Percentiles rank a stretch among this genome's conserved stretches.
Evolutionary conservation across 306 rosid genomes (phyloP).

Genomic region (Rubus idaeus): DNA sequence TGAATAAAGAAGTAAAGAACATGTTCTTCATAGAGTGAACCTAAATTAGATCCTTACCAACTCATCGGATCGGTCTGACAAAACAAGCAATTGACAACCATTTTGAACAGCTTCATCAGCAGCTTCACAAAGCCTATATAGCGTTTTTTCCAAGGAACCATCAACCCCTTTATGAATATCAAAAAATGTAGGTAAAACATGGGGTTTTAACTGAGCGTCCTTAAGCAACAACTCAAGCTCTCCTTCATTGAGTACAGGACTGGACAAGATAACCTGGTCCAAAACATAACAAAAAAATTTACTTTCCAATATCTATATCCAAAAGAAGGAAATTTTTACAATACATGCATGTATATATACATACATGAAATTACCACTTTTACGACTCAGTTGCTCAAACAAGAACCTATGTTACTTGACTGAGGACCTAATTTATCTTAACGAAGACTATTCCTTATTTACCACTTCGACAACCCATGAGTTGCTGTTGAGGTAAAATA

Average conservation of each 20-base stretch:
- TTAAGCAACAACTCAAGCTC: slow-evolving; percentile 84
- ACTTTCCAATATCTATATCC: slow-evolving; percentile 15
- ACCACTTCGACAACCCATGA: too few species aligned
- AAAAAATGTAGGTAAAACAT: slow-evolving; percentile 77
- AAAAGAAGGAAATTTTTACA: neutral
- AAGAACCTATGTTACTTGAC: too few species aligned
- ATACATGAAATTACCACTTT: too few species aligned
- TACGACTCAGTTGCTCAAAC: too few species aligned
- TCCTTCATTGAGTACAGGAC: slow-evolving; percentile 92
- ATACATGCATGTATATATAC: neutral
- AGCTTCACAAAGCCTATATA: slow-evolving; percentile 85
- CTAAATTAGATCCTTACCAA: slow-evolving; percentile 53
- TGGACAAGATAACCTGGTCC: slow-evolving; percentile 80
- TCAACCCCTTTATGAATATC: slow-evolving; percentile 90
- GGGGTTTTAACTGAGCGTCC: slow-evolving; percentile 70
- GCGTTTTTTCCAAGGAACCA: slow-evolving; percentile 81
- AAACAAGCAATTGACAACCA: slow-evolving; percentile 89
- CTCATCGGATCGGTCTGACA: slow-evolving; percentile 87
- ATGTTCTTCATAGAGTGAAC: slow-evolving; percentile 6
- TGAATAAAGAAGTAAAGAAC: neutral
- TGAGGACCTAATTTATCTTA: too few species aligned
- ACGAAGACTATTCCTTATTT: too few species aligned
- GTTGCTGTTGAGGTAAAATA: too few species aligned
- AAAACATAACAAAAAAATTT: slow-evolving; percentile 21
- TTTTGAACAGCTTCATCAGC: slow-evolving; percentile 99